These are phyloP conservation scores for Phytophthora constricta DNA, from an alignment of 352 stramenopile species.

Conservation along the genomic window DNA sequence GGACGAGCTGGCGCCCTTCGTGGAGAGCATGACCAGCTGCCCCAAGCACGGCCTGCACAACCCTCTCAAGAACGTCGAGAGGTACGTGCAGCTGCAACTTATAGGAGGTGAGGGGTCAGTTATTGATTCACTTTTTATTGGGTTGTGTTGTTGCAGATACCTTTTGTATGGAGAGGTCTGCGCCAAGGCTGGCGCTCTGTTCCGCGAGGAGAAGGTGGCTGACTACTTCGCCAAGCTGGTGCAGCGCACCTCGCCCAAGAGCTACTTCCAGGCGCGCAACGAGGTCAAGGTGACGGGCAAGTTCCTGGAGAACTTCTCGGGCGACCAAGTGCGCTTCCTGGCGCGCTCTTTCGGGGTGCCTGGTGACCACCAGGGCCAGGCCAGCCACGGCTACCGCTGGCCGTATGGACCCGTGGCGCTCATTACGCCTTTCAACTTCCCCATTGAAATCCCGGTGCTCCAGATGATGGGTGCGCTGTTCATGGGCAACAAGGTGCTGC, in stretches of 20 bases:
- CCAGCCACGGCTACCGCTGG: conserved; percentile 95
- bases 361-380: conserved; percentile 97
- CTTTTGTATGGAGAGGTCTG: conserved; percentile 82
- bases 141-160: conserved; percentile 32
- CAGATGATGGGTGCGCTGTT: conserved; percentile 98
- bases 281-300: conserved; percentile 94
- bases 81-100: conserved; percentile 64
- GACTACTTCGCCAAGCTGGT: conserved; percentile 97
- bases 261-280: conserved; percentile 93
- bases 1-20: conserved; percentile 92
- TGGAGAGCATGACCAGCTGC: conserved; percentile 91
- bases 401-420: conserved; percentile 96
- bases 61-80: conserved; percentile 97
- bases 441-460: conserved; percentile 98
- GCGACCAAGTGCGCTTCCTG: conserved; percentile 97
- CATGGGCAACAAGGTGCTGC: conserved; percentile 98
- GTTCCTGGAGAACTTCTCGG: conserved; percentile 98
- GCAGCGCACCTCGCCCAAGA: conserved; percentile 97
- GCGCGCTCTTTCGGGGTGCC: conserved; percentile 95
- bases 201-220: conserved; percentile 90
- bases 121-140: neutral
- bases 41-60: conserved; percentile 99
- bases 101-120: too few species aligned
- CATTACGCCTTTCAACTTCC: conserved; percentile 99
- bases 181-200: conserved; percentile 80